Base-by-base conservation (phyloP, 768 basidiomycete species). In the Tylopilus subfusipes region DNA sequence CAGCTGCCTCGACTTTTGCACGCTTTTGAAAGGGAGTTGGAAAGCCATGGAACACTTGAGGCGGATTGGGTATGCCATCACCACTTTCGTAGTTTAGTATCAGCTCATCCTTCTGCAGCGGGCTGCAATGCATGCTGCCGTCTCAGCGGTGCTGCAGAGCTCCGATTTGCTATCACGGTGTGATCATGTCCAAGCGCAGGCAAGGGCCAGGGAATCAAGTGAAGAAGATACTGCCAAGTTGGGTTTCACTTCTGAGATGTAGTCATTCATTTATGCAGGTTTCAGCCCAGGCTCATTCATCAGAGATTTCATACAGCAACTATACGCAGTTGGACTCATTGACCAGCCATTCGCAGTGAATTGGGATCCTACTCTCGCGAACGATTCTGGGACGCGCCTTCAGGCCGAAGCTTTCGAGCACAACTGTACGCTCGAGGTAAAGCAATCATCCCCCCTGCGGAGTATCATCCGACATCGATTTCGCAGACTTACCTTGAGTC, bases 1-100 rank as follows among this genome's bases (percentile, higher is more conserved):
- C 63, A 90, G 88, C 74, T 91, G 13, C 88, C 89, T 27, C 72
- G 72, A 16, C 69, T 90, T 22, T 60, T 91, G 30, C 63, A 72
- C 8, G 68, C 65, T n/a, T 85, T 89, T 49, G 81, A 82, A 57
- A 78, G 75, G 58, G 72, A 72, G 24, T 65, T 86, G 11, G 82
- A 78, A 45, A 67, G 72, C n/a, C 71, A 72, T 42, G 78, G 77
- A 30, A 69, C 76, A 2, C 64, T 76, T 2, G 80, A 78, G 45
- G 68, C 72, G 13, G 86, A 90, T 57, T 82, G 81, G 79, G 89
- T 87, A 61, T 54, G 79, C 64, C 39, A 50, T 56, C 36, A 42
- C 13, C 12, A 5, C 13, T 29, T 40, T 47, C 14, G 18, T 36
- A 21, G 30, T 30, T 19, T 39, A 21, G 14, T 22, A 21, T 27